Evolutionary conservation across 129 eudicot genomes (phyloP), one percentile per base, ranked within the genome.

Genomic region (Lactuca saligna): DNA sequence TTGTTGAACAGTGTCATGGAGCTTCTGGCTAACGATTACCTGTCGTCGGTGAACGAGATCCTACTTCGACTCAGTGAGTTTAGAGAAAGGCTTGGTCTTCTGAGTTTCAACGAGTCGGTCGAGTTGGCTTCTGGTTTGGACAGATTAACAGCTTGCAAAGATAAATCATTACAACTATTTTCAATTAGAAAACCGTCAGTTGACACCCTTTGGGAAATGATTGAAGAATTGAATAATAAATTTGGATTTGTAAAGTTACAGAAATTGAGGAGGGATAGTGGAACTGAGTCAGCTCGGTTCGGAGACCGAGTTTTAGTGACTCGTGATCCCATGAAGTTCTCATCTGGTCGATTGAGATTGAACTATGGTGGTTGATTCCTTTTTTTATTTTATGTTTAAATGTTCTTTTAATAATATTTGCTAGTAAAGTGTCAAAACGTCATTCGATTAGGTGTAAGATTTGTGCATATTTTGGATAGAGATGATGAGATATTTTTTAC

Each of bases 231-330:
- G 87, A 73, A 70, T 64, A 57, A 61, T 12, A 53, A 48, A 38
- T 51, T 82, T 41, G 86, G 76, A 57, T 67, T 61, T 56, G 67
- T 79, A 7, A 69, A 74, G n/a, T 68, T 74, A 66, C 58, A 84
- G 70, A 82, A 71, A 61, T 17, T 54, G 71, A 78, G 76, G n/a
- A 54, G 65, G 62, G 81, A 62, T 13, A 60, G 60, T 46, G 48
- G 11, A 57, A 74, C 79, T 63, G 96, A 86, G 86, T 92, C 98
- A 12, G 87, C 89, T 69, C 87, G 91, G 83, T 92, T 84, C 34
- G 86, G 76, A 4, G 80, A 77, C 15, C 85, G 89, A 41, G 87
- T 74, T 77, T 17, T 72, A 50, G 72, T 54, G 64, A 58, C 54
- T 34, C 73, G 57, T 61, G 89, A 88, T 66, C 73, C 84, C 69